Evolutionary conservation across 2,329 filamentous ascomycete genomes (phyloP), one percentile per base, ranked within the genome.

Genomic region (Fusarium globosum): DNA sequence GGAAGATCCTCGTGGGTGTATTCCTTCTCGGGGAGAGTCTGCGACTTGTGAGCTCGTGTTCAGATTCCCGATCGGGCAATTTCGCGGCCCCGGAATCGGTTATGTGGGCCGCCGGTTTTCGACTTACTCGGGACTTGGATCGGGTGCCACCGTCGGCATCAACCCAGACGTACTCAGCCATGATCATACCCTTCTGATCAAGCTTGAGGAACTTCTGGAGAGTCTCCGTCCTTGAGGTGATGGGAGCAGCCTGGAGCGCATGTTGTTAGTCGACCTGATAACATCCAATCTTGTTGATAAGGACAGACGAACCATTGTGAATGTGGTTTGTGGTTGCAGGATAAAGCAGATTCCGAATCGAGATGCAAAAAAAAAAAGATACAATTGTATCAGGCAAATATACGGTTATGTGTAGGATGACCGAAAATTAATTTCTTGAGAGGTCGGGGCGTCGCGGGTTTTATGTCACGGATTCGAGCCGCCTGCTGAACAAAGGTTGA

Each of bases 141-240:
- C 96, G 95, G 79, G 94, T 89, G 81, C 92, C 92, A 83, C 95
- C 95, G 77, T 86, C 85, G 76, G 93, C 88, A 82, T 98, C 95
- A 83, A 98, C 93, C 95, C 95, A 98, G 88, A 98, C 91, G 87
- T 98, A 98, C 88, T 98, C 95, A 81, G 95, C 96, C 85, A 97
- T 96, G 82, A 97, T 88, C 79, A 86, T 87, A 84, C 95, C 95
- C 84, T 93, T 94, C 88, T 98, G 96, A 83, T 95, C 92, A 81
- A 98, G 93, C 81, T 88, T 88, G 86, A 96, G 91, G 89, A 96
- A 98, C 86, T 97, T 98, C 84, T 92, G 87, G 84, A 98, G 91
- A 73, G 78, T 83, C 67, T 82, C 81, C 58, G 76, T 77, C 70
- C 75, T 77, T 64, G 76, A 77, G 41, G 68, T 73, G 7, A 68